Evolutionary conservation across 257 asterid genomes (phyloP).

Genomic region (Osmanthus fragrans): DNA sequence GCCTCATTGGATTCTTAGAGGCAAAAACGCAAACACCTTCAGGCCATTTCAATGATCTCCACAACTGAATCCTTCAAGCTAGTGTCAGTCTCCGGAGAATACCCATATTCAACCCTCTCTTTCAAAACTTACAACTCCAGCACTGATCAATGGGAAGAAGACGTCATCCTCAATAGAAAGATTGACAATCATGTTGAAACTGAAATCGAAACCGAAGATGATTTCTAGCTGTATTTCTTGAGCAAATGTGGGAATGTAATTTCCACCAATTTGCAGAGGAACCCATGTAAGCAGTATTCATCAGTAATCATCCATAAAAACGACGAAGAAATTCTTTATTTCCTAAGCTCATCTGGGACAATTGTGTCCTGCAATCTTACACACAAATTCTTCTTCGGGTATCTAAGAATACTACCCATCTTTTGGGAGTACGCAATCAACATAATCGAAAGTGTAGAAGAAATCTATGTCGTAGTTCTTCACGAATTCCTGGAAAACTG

Average conservation of each 20-base stretch:
- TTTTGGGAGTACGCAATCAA: constrained; percentile 75
- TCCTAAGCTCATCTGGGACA: constrained; percentile 66
- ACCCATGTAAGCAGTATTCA: constrained; percentile 77
- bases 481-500: constrained; percentile 73
- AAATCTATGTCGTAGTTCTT: constrained; percentile 53
- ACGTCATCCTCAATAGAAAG: constrained; percentile 30
- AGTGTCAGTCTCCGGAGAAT: constrained; percentile 48
- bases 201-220: constrained; percentile 24
- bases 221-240: constrained; percentile 56
- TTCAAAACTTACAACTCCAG: constrained; percentile 45
- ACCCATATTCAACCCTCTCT: constrained; percentile 39
- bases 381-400: constrained; percentile 40
- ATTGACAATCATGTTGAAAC: constrained; percentile 11
- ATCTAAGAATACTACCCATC: constrained; percentile 73
- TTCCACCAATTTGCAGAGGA: constrained; percentile 60
- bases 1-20: constrained; percentile 10
- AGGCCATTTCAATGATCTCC: constrained; percentile 64
- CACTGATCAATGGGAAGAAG: constrained; percentile 50
- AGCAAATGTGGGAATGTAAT: constrained; percentile 82
- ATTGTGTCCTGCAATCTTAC: constrained; percentile 65
- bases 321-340: constrained; percentile 49
- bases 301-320: constrained; percentile 39
- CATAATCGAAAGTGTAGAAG: constrained; percentile 62
- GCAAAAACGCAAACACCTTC: constrained; percentile 28
- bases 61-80: constrained; percentile 41